These are phyloP conservation scores for Tuber melanosporum DNA, from an alignment of 495 filamentous ascomycete species.

Conservation along the genomic window DNA sequence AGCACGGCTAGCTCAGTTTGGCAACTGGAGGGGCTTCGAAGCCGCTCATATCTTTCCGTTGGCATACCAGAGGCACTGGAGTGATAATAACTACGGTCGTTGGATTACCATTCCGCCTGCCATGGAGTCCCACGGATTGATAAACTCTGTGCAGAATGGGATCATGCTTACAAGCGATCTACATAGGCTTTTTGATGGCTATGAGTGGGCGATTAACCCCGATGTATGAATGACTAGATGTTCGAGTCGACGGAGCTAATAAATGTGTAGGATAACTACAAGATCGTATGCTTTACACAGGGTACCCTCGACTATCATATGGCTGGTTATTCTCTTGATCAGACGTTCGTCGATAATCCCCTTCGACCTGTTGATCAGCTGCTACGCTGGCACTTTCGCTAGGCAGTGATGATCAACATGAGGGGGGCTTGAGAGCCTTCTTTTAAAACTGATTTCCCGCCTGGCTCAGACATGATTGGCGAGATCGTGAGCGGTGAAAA, in stretches of 20 bases:
- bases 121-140: slow-evolving; percentile 21
- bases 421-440: slow-evolving; percentile 44
- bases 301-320: slow-evolving; percentile 27
- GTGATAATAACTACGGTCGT: slow-evolving; percentile 30
- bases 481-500: slow-evolving; percentile 42
- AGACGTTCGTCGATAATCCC: slow-evolving; percentile 43
- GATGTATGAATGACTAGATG: not conserved
- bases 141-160: slow-evolving; percentile 45
- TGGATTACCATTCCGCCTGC: slow-evolving; percentile 42
- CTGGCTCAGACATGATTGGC: slow-evolving; percentile 43
- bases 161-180: slow-evolving; percentile 39
- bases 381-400: slow-evolving; percentile 47
- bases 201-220: slow-evolving; percentile 33
- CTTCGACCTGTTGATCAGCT: slow-evolving; percentile 43
- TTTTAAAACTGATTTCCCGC: slow-evolving; percentile 47
- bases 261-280: slow-evolving; percentile 31
- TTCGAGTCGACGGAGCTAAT: no score
- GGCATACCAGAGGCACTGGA: slow-evolving; percentile 15
- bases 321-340: slow-evolving; percentile 44
- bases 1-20: not conserved
- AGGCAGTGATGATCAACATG: slow-evolving; percentile 45
- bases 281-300: slow-evolving; percentile 42
- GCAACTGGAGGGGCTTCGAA: no score
- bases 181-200: slow-evolving; percentile 42
- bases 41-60: no score